A percentile compares a stretch with the other conserved stretches of the same genome.
phyloP scores from a whole-genome alignment of 2,329 filamentous ascomycete species.

The Exophiala alcalophila region DNA sequence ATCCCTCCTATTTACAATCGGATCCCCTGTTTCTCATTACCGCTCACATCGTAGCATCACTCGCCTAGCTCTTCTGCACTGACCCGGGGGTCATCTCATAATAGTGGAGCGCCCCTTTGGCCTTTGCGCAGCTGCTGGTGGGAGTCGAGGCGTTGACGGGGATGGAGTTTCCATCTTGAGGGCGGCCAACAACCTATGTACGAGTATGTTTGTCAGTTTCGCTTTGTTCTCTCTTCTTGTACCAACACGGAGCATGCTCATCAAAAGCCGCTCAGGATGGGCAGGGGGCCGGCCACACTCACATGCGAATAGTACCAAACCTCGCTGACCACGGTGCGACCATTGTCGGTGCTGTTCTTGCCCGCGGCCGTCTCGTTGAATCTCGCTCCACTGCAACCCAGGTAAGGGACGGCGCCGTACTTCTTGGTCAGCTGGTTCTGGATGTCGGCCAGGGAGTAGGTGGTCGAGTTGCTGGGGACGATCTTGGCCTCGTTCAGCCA shows the following conservation, averaged over 20 bases:
- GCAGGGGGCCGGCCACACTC: too few species aligned
- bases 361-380: slow-evolving; percentile 62
- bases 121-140: slow-evolving; percentile 28
- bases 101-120: slow-evolving; percentile 29
- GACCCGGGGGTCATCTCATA: slow-evolving; percentile 26
- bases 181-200: slow-evolving; percentile 43
- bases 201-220: not conserved
- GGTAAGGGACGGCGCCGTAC: slow-evolving; percentile 56
- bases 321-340: slow-evolving; percentile 58
- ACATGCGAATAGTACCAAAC: slow-evolving; percentile 66
- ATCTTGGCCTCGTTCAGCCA: slow-evolving; percentile 59
- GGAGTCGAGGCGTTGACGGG: slow-evolving; percentile 34
- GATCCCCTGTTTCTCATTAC: not conserved
- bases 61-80: slow-evolving; percentile 10
- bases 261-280: too few species aligned
- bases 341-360: slow-evolving; percentile 53
- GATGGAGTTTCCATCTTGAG: slow-evolving; percentile 52
- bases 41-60: too few species aligned
- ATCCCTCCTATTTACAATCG: not conserved
- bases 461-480: slow-evolving; percentile 56
- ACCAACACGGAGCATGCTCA: too few species aligned
- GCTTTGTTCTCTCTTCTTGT: too few species aligned
- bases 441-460: slow-evolving; percentile 54
- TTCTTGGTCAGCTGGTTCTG: slow-evolving; percentile 50
- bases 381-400: slow-evolving; percentile 59